Conservation (phyloP, 495 filamentous ascomycete species). For the Penicillium canariense region DNA sequence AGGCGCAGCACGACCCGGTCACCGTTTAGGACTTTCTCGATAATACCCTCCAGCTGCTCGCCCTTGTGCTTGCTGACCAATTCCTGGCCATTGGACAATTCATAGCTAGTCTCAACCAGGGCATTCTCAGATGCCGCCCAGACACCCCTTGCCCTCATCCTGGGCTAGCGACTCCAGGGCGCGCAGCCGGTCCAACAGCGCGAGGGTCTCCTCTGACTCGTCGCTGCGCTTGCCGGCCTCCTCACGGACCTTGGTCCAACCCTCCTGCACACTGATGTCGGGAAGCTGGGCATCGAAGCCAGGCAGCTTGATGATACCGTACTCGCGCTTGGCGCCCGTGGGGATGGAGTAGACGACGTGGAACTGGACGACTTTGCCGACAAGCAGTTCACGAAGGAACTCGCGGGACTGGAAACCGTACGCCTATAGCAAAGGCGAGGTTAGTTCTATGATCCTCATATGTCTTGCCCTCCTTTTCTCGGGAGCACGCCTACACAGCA, state of each 20-base stretch:
- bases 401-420: slow-evolving; percentile 93
- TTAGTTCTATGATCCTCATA: background rate
- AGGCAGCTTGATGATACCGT: slow-evolving; percentile 72
- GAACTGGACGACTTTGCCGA: slow-evolving; percentile 87
- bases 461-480: background rate
- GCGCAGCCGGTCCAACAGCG: slow-evolving; percentile 71
- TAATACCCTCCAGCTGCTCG: slow-evolving; percentile 69
- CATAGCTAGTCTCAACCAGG: slow-evolving; percentile 72
- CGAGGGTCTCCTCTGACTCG: slow-evolving; percentile 68
- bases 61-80: slow-evolving; percentile 78
- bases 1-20: slow-evolving; percentile 87
- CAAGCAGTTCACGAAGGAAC: slow-evolving; percentile 74
- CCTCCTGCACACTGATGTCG: slow-evolving; percentile 76
- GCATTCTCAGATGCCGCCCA: slow-evolving; percentile 61
- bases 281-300: slow-evolving; percentile 71
- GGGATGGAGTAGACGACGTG: slow-evolving; percentile 79
- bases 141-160: slow-evolving; percentile 70
- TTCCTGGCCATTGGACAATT: slow-evolving; percentile 65
- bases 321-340: slow-evolving; percentile 76
- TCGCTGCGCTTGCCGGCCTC: slow-evolving; percentile 84
- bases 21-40: slow-evolving; percentile 87
- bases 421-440: slow-evolving; percentile 42
- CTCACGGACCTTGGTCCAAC: slow-evolving; percentile 87
- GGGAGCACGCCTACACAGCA: background rate
- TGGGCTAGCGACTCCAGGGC: slow-evolving; percentile 78